Evolutionary conservation across 768 basidiomycete genomes (phyloP).

Genomic region (Phylloporus arenicola): DNA sequence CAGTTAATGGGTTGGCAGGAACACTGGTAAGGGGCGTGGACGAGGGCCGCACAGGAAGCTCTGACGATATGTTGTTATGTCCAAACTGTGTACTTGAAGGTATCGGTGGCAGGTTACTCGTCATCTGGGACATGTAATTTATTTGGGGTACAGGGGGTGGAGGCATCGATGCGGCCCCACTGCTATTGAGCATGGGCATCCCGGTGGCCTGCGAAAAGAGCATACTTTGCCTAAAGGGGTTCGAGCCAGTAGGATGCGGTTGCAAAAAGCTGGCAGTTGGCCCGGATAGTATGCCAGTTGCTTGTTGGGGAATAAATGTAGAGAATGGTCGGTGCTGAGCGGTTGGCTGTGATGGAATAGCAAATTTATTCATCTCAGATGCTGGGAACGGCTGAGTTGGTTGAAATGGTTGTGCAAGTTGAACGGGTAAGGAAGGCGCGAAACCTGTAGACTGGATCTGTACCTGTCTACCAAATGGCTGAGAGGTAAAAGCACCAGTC

Average conservation of each 20-base stretch:
- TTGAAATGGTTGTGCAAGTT: constrained; percentile 27
- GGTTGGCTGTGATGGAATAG: constrained; percentile 33
- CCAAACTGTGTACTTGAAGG: constrained; percentile 5
- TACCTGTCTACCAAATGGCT: constrained; percentile 41
- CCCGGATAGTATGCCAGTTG: constrained; percentile 12
- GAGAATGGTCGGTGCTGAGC: constrained; percentile 51
- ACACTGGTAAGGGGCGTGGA: constrained; percentile 64
- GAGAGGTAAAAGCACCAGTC: constrained; percentile 39
- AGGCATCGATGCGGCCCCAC: constrained; percentile 14
- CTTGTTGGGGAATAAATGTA: constrained; percentile 51
- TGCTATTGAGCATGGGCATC: constrained; percentile 40
- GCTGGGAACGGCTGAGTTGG: constrained; percentile 6
- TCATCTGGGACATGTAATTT: constrained; percentile 9
- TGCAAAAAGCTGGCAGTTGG: constrained; percentile 49
- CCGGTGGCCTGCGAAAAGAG: constrained; percentile 61
- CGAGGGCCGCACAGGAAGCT: constrained; percentile 53
- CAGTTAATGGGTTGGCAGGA: constrained; percentile 18
- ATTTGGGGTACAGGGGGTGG: constrained; percentile 7
- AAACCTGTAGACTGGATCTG: constrained; percentile 58
- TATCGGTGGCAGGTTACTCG: constrained; percentile 4
- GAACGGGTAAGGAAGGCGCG: constrained; percentile 38
- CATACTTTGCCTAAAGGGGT: constrained; percentile 83
- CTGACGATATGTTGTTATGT: constrained; percentile 4
- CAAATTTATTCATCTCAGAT: constrained; percentile 16
- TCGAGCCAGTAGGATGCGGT: constrained; percentile 53